Evolutionary conservation across 345 rosid genomes (phyloP).

Genomic region (Salix suchowensis): DNA sequence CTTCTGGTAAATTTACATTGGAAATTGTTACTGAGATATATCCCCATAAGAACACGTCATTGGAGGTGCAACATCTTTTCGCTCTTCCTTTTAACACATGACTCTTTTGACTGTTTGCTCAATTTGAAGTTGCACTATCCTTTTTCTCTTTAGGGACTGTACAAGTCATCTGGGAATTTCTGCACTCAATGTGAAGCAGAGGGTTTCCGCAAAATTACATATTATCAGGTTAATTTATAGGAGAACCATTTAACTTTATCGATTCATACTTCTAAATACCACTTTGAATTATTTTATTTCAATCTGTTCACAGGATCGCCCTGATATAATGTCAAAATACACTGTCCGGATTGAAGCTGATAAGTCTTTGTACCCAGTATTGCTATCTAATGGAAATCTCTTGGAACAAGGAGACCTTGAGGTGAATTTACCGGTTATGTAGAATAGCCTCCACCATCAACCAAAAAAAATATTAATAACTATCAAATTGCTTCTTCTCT

Average conservation of each 20-base stretch:
- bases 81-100: not conserved
- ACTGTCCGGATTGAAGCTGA: slow-evolving; percentile 91
- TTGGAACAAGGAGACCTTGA: slow-evolving; percentile 69
- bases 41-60: slow-evolving; percentile 89
- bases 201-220: slow-evolving; percentile 92
- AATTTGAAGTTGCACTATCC: not conserved
- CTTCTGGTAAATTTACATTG: slow-evolving; percentile 54
- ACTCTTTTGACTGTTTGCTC: not conserved
- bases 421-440: slow-evolving; percentile 35
- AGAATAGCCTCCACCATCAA: not conserved
- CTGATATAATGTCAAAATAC: slow-evolving; percentile 95
- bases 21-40: slow-evolving; percentile 77
- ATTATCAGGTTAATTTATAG: slow-evolving; percentile 60
- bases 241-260: slow-evolving; percentile 6
- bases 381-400: slow-evolving; percentile 93
- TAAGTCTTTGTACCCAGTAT: slow-evolving; percentile 76
- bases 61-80: slow-evolving; percentile 49
- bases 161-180: slow-evolving; percentile 87
- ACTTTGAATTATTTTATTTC: slow-evolving; percentile 15
- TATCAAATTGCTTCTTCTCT: not conserved
- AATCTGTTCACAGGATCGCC: slow-evolving; percentile 64
- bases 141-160: slow-evolving; percentile 63
- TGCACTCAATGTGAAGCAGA: slow-evolving; percentile 99
- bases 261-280: slow-evolving; percentile 5
- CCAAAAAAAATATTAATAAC: not conserved